Conservation (phyloP, 805 yeast species). For the Kuraishia ogatae region DNA sequence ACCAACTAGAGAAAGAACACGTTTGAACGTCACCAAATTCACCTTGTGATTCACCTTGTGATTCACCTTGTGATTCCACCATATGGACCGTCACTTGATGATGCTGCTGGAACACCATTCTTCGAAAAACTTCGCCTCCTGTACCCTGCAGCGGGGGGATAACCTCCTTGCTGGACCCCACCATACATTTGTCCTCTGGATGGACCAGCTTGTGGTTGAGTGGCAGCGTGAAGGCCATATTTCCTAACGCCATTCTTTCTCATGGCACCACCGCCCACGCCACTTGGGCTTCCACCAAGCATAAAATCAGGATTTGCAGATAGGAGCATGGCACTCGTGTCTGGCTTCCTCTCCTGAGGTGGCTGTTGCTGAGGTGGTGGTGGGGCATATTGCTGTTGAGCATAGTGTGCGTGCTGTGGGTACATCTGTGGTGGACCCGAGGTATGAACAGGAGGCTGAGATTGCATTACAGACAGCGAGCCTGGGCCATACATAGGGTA, state of each 20-base stretch:
- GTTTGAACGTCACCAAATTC: too few relatives aligned
- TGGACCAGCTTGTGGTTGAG: neutral
- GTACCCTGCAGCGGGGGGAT: slow-evolving; percentile 8
- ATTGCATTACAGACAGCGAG: neutral
- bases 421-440: neutral
- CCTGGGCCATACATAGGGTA: slow-evolving; percentile 4
- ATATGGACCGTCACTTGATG: slow-evolving; percentile 35
- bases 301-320: slow-evolving; percentile 42
- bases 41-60: too few relatives aligned
- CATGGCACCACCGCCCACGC: too few relatives aligned
- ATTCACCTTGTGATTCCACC: slow-evolving; percentile 10
- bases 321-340: slow-evolving; percentile 32
- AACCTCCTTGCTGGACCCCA: neutral
- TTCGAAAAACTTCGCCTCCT: slow-evolving; percentile 15
- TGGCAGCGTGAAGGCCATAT: neutral
- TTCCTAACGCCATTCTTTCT: slow-evolving; percentile 1
- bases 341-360: slow-evolving; percentile 14
- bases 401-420: slow-evolving; percentile 7
- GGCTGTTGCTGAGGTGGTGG: slow-evolving; percentile 17
- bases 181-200: neutral
- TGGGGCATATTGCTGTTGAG: slow-evolving; percentile 13
- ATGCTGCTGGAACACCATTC: slow-evolving; percentile 28
- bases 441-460: neutral
- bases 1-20: too few relatives aligned
- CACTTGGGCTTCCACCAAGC: slow-evolving; percentile 8